phyloP scores from a whole-genome alignment of 2,329 filamentous ascomycete genomes.

The Aspergillus udagawae region DNA sequence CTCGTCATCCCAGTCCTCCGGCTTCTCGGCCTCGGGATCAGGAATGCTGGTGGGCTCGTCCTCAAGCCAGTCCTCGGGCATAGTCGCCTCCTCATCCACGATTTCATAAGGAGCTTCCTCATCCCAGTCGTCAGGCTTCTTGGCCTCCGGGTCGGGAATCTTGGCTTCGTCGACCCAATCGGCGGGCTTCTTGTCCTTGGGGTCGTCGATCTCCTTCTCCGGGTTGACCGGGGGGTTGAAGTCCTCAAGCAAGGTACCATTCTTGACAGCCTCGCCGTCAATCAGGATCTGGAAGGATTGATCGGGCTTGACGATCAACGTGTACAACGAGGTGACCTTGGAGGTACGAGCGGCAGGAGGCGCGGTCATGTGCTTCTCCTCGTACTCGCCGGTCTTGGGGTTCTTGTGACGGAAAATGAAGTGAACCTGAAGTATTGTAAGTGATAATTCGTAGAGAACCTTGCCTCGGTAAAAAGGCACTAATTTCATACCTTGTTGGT shows the following conservation, averaged over 20 bases:
- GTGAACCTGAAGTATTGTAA: constrained; percentile 51
- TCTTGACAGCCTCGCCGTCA: constrained; percentile 83
- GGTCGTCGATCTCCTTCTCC: constrained; percentile 87
- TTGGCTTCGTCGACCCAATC: constrained; percentile 93
- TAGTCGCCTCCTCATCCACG: constrained; percentile 84
- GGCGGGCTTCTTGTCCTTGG: constrained; percentile 87
- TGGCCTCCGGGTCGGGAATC: constrained; percentile 87
- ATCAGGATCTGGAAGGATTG: constrained; percentile 92
- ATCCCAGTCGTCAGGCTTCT: constrained; percentile 97
- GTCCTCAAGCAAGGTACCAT: constrained; percentile 88
- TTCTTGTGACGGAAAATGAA: constrained; percentile 99
- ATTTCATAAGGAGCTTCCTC: constrained; percentile 97
- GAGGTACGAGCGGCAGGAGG: constrained; percentile 81
- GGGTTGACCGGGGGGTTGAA: constrained; percentile 94
- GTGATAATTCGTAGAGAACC: background rate
- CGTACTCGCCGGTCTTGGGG: constrained; percentile 98
- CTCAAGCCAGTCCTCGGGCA: constrained; percentile 95
- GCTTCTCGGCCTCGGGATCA: constrained; percentile 94
- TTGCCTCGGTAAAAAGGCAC: background rate
- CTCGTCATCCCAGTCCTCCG: constrained; percentile 99
- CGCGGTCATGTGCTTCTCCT: constrained; percentile 95
- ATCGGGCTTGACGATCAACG: constrained; percentile 91
- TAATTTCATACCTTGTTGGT: constrained; percentile 84
- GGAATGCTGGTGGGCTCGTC: constrained; percentile 76
- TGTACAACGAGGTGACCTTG: constrained; percentile 94